These are phyloP conservation scores for Trichoderma aggressivum DNA, from an alignment of 2,329 filamentous ascomycete species.

Conservation along the genomic window DNA sequence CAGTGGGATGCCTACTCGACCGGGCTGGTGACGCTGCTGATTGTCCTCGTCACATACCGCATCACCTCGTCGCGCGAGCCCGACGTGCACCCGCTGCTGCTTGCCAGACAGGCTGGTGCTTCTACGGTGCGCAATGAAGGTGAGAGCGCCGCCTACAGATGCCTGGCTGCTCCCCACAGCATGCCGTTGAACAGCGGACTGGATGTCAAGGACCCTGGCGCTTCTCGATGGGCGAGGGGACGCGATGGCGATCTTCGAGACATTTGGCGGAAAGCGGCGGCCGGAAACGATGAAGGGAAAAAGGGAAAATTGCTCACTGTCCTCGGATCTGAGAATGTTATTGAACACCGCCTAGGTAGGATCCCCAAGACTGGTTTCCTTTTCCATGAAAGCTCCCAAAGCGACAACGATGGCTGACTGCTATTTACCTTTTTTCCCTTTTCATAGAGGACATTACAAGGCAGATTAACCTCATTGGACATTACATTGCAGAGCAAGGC, in stretches of 20 bases:
- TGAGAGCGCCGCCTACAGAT: conserved; percentile 82
- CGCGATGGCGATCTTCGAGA: conserved; percentile 88
- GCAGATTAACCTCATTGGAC: conserved; percentile 84
- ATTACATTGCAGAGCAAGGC: conserved; percentile 67
- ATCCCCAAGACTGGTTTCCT: neutral
- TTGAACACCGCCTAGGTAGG: conserved; percentile 66
- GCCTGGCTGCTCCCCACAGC: conserved; percentile 80
- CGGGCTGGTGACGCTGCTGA: conserved; percentile 60
- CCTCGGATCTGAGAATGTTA: conserved; percentile 68
- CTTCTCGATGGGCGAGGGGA: conserved; percentile 78
- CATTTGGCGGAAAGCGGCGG: conserved; percentile 74
- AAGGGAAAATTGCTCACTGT: conserved; percentile 76
- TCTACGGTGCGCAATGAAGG: conserved; percentile 77
- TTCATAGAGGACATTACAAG: conserved; percentile 65
- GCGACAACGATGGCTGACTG: conserved; percentile 14
- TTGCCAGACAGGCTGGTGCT: conserved; percentile 77
- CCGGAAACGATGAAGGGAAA: conserved; percentile 61
- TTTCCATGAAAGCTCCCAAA: neutral
- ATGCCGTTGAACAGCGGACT: conserved; percentile 75
- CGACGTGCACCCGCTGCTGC: conserved; percentile 86
- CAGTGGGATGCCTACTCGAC: conserved; percentile 85
- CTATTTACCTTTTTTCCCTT: neutral
- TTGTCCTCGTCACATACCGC: conserved; percentile 66
- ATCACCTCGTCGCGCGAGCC: conserved; percentile 72
- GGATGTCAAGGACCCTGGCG: conserved; percentile 75